Evolutionary conservation across 768 basidiomycete genomes (phyloP), one percentile per base, ranked within the genome.

Genomic region (Pholiota microspora): DNA sequence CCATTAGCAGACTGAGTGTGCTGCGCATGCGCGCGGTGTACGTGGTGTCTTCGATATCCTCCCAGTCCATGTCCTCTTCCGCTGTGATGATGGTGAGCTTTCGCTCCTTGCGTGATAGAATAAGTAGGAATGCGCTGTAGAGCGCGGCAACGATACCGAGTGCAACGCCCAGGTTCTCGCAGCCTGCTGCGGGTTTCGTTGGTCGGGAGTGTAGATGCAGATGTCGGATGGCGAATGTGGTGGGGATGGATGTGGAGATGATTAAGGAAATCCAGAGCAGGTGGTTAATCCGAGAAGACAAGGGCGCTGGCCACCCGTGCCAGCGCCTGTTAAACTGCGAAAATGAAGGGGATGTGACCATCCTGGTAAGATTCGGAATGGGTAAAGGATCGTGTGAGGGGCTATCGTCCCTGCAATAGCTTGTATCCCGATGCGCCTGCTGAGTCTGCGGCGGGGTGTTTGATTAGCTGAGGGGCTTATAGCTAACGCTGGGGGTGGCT

Each of bases 201-300:
- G 28, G 24, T 40, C 15, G 25, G 36, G n/a, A 9, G 3, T 24
- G 21, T 18, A 18, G 40, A 12, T 16, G 9, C 21, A 42, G 7
- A 2, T 42, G 40, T 7, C 21, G 40, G 18, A 55, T 21, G 31
- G 47, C 16, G 42, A 21, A 27, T 35, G 54, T 52, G 35, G 25
- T 28, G 15, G 38, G 50, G 35, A 50, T 40, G 23, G 46, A 34
- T 7, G 44, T 4, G 44, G 51, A 56, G 18, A 54, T 9, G 0
- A 46, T 18, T n/a, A 54, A 12, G 48, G 57, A 56, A 45, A 47
- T n/a, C 60, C 57, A 56, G 10, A 61, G 35, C 57, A 54, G 54
- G 27, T 18, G 51, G 31, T 58, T 38, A 23, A 58, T 49, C 28
- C 35, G 44, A 1, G 4, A 3, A 8, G 53, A 56, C 21, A 61